These are phyloP conservation scores for Cladosporium sp. DNA, from an alignment of 2,329 filamentous ascomycete genomes.

Conservation along the genomic window DNA sequence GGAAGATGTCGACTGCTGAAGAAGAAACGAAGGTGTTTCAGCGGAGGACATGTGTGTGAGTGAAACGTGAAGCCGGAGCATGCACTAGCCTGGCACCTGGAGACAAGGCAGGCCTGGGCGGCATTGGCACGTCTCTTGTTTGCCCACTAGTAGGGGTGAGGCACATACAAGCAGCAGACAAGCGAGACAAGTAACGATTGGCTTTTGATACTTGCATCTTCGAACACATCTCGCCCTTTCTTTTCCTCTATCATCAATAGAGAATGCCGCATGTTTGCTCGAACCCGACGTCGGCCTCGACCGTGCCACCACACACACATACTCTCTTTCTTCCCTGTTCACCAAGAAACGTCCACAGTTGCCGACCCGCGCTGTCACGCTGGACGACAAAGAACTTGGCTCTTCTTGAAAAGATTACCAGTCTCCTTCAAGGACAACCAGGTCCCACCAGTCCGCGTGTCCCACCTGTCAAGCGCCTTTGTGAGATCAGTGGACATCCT, in stretches of 20 bases:
- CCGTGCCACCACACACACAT: neutral
- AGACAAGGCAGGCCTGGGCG: conserved; percentile 11
- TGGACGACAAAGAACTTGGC: too few relatives aligned
- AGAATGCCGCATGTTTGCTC: neutral
- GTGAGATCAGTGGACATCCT: too few relatives aligned
- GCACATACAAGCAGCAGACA: neutral
- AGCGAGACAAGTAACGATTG: neutral
- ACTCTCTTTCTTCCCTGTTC: too few relatives aligned
- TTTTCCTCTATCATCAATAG: neutral
- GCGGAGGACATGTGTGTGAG: neutral
- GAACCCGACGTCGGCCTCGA: neutral
- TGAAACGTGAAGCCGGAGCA: conserved; percentile 10
- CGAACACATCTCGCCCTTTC: too few relatives aligned
- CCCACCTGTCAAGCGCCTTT: neutral
- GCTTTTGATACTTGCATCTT: neutral
- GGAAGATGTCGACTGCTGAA: conserved; percentile 1
- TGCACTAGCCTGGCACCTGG: conserved; percentile 3
- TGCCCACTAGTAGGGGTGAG: conserved; percentile 7
- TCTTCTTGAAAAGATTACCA: too few relatives aligned
- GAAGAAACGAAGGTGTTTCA: neutral
- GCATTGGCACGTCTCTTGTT: conserved; percentile 7
- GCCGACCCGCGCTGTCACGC: too few relatives aligned
- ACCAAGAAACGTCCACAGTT: neutral
- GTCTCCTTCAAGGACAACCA: too few relatives aligned
- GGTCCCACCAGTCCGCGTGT: too few relatives aligned